Base-by-base conservation (phyloP, 2,329 filamentous ascomycete genomes). In the Botrytis pseudocinerea region DNA sequence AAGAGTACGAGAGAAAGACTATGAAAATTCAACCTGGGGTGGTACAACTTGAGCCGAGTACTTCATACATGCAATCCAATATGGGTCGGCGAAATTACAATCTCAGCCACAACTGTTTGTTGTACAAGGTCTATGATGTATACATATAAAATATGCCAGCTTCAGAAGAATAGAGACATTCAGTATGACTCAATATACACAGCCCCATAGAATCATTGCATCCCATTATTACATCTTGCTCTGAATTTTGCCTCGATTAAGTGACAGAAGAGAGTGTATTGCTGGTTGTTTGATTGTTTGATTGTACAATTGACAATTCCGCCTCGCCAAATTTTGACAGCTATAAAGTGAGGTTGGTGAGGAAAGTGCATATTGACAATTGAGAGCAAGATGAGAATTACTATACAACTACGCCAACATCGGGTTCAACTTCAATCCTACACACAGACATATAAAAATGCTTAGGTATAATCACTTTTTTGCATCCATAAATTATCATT, bases 201-300 rank as follows among this genome's bases (percentile, higher is more conserved):
- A 28, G n/a, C 4, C 28, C 25, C 40, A 12, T 63, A 12, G n/a
- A 28, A 63, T 32, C 18, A 44, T 22, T 6, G 16, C 9, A 44
- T 18, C 8, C 1, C 25, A 28, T 63, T 32, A 4, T 28, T 28
- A 12, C 25, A 25, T 22, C n/a, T 63, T 40, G 35, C 12, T 61
- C 73, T 77, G 54, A 79, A 80, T 66, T 77, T 69, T 38, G 75
- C 78, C 71, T 80, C 79, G 2, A 80, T 79, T 54, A 81, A 71
- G 60, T 78, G 78, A 69, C 77, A 77, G 44, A 80, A 78, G 4
- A 78, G 61, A 60, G 48, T 74, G 10, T 75, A 73, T 65, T 78
- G 77, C 57, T 79, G 76, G 28, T 75, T 73, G 2, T 68, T 60
- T 42, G 75, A 73, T 69, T 75, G 9, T 68, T 60, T 42, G 75